A percentile compares a stretch with the other conserved stretches of the same genome.
These are phyloP conservation scores for Wickerhamiella hasegawae DNA, from an alignment of 805 yeast species.

Conservation along the genomic window DNA sequence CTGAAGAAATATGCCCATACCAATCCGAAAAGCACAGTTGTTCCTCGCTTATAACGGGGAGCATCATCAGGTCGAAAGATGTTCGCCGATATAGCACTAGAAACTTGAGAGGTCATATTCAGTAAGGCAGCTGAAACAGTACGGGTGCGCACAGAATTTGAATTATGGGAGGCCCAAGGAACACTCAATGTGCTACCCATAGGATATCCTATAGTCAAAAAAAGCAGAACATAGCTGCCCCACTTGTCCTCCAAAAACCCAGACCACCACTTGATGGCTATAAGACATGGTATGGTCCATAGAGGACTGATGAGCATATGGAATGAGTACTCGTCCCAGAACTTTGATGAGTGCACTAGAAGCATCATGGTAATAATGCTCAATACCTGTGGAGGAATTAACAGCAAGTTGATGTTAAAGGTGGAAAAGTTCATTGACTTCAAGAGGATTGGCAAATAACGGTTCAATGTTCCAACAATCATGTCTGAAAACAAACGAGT, in stretches of 20 bases:
- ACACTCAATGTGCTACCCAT: constrained; percentile 13
- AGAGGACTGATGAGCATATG: constrained; percentile 7
- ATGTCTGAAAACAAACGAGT: constrained; percentile 28
- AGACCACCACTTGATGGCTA: constrained; percentile 14
- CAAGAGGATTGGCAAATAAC: constrained; percentile 34
- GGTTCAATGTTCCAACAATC: constrained; percentile 21
- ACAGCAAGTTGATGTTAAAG: constrained; percentile 31
- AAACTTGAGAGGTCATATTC: constrained; percentile 38
- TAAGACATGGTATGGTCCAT: constrained; percentile 11
- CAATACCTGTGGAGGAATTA: constrained; percentile 34
- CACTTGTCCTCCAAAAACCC: constrained; percentile 14
- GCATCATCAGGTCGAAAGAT: constrained; percentile 33
- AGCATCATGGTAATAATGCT: constrained; percentile 13
- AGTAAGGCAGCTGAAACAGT: constrained; percentile 38
- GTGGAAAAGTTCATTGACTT: constrained; percentile 33
- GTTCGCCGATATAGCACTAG: constrained; percentile 30
- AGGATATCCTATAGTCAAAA: constrained; percentile 17
- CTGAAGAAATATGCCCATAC: too few species aligned
- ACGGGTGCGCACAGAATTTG: constrained; percentile 35
- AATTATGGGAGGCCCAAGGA: constrained; percentile 37
- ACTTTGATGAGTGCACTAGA: constrained; percentile 7
- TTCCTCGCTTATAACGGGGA: constrained; percentile 35
- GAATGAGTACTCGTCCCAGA: constrained; percentile 7
- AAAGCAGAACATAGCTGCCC: constrained; percentile 19
- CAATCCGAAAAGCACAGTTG: too few species aligned